These are phyloP conservation scores for Immersiporthe knoxdaviesiana DNA, from an alignment of 2,329 filamentous ascomycete species.

Conservation along the genomic window DNA sequence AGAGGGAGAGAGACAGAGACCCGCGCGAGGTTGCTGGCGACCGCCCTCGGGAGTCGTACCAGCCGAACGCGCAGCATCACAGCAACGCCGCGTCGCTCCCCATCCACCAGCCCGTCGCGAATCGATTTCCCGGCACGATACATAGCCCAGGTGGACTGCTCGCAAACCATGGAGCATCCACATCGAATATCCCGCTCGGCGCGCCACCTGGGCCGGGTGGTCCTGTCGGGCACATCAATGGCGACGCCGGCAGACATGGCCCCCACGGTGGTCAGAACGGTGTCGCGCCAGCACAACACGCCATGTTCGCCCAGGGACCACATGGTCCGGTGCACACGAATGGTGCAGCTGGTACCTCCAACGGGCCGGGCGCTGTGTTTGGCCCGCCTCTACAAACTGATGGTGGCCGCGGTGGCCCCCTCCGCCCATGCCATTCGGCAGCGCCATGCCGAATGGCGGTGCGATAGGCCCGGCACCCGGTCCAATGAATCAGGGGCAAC, in stretches of 20 bases:
- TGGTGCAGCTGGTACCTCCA: slow-evolving; percentile 60
- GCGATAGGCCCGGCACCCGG: slow-evolving; percentile 49
- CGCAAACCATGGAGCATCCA: slow-evolving; percentile 68
- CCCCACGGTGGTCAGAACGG: slow-evolving; percentile 56
- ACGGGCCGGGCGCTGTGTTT: slow-evolving; percentile 67
- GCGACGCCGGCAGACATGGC: slow-evolving; percentile 54
- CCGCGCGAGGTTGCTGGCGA: slow-evolving; percentile 58
- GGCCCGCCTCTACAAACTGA: slow-evolving; percentile 69
- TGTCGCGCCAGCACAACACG: slow-evolving; percentile 52
- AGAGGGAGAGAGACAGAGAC: slow-evolving; percentile 70
- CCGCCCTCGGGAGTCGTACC: slow-evolving; percentile 62
- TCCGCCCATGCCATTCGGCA: slow-evolving; percentile 64
- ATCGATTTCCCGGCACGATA: slow-evolving; percentile 77
- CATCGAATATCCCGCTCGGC: slow-evolving; percentile 56
- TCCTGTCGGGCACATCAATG: slow-evolving; percentile 60
- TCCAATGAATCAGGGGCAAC: slow-evolving; percentile 74
- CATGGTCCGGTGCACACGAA: slow-evolving; percentile 55
- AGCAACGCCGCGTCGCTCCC: slow-evolving; percentile 87
- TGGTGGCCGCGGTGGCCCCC: slow-evolving; percentile 52
- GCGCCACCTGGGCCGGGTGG: slow-evolving; percentile 54
- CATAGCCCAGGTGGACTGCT: slow-evolving; percentile 91
- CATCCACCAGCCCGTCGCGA: slow-evolving; percentile 91
- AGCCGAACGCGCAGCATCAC: slow-evolving; percentile 73
- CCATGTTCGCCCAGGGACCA: slow-evolving; percentile 61
- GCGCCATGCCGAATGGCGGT: slow-evolving; percentile 43